phyloP scores from a whole-genome alignment of 2,329 filamentous ascomycete species.

The Fusarium zealandicum region DNA sequence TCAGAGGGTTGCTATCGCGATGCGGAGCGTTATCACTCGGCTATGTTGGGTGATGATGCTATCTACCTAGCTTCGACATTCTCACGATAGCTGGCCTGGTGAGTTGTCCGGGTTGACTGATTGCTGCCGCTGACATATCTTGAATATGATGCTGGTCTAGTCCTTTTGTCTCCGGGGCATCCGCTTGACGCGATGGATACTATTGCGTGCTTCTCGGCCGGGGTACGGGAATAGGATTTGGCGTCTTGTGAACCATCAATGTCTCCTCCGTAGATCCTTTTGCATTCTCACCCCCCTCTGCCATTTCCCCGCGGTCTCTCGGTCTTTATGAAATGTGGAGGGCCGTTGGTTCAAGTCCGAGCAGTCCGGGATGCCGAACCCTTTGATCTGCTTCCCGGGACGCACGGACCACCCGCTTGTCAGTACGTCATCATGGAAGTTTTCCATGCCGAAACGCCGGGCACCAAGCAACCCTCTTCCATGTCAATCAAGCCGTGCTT shows the following conservation, averaged over 20 bases:
- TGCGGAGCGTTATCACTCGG: conserved; percentile 19
- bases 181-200: not conserved
- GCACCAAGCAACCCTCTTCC: not conserved
- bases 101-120: not conserved
- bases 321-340: conserved; percentile 2
- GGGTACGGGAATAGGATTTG: conserved; percentile 11
- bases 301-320: not conserved
- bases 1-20: conserved; percentile 1
- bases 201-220: not conserved
- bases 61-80: not conserved
- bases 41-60: conserved; percentile 9
- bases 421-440: conserved; percentile 37
- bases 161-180: conserved; percentile 1
- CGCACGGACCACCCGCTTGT: conserved; percentile 28
- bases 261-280: conserved; percentile 13
- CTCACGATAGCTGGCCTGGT: not conserved
- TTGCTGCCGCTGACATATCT: conserved; percentile 2
- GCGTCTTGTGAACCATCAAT: not conserved
- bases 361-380: conserved; percentile 13
- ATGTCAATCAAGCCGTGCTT: not conserved
- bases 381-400: not conserved
- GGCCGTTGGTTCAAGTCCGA: conserved; percentile 20
- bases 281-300: not conserved
- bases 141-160: conserved; percentile 1
- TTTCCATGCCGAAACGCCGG: conserved; percentile 26